phyloP scores from a whole-genome alignment of 2,329 filamentous ascomycete genomes.

The Botrytis squamosa region DNA sequence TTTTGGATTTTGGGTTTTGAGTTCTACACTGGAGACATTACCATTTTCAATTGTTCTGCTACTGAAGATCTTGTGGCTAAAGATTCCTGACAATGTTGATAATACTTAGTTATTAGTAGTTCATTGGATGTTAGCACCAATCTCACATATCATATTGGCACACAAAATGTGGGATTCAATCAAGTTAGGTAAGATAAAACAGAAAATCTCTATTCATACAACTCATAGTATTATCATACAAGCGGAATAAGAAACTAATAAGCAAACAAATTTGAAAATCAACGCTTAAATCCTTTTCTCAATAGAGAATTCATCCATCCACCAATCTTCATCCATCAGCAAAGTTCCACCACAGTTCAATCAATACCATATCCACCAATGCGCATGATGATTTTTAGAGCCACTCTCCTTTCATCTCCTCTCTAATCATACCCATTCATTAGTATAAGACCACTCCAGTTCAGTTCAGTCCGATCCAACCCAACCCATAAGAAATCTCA shows the following conservation, averaged over 20 bases:
- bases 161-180: not conserved
- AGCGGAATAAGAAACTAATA: not conserved
- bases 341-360: not conserved
- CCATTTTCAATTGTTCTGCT: not conserved
- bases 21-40: not conserved
- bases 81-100: not conserved
- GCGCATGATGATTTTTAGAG: not conserved
- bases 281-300: not conserved
- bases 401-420: not conserved
- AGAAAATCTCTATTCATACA: not conserved
- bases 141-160: not conserved
- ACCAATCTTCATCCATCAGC: not conserved
- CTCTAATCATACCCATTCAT: not conserved
- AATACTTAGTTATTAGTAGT: not conserved
- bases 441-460: not conserved
- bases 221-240: not conserved
- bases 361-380: not conserved
- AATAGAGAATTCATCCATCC: not conserved
- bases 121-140: not conserved
- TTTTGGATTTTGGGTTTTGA: not conserved
- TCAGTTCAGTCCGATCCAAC: not conserved
- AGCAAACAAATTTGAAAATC: constrained; percentile 2
- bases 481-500: not conserved
- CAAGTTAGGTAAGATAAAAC: not conserved
- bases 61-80: not conserved